Evolutionary conservation across 23 red algal species (phyloP).

Genomic region (Gracilaria domingensis): DNA sequence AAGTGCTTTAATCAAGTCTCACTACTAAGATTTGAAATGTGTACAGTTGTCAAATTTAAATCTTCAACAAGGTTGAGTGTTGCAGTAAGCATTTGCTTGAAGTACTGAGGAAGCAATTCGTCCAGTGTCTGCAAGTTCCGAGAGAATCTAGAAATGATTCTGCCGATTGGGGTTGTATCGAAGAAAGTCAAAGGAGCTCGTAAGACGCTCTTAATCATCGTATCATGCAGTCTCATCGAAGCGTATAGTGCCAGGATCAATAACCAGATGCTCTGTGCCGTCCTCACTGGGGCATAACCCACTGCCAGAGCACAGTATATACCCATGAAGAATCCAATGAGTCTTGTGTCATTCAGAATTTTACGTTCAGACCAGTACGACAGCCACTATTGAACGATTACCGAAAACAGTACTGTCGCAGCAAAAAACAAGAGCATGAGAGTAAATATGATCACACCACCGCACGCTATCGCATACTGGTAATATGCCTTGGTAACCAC

Average conservation of each 20-base stretch:
- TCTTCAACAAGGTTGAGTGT: constrained; percentile 72
- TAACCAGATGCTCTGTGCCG: constrained; percentile 81
- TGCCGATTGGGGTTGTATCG: constrained; percentile 95
- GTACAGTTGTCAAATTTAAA: no score
- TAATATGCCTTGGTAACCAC: constrained; percentile 73
- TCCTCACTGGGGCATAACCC: constrained; percentile 61
- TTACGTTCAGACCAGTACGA: constrained; percentile 81
- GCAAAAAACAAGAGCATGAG: constrained; percentile 70
- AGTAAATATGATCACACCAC: constrained; percentile 65
- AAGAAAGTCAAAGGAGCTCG: constrained; percentile 93
- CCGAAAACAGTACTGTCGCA: constrained; percentile 48
- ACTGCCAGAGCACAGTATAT: constrained; percentile 86
- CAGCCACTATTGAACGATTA: constrained; percentile 93
- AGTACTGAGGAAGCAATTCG: constrained; percentile 82
- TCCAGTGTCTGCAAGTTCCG: constrained; percentile 76
- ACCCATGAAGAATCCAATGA: constrained; percentile 85
- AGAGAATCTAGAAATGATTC: constrained; percentile 93
- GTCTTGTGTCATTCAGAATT: not conserved
- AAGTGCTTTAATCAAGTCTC: no score
- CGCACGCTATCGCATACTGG: constrained; percentile 78
- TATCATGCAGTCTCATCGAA: constrained; percentile 71
- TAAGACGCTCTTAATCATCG: constrained; percentile 76
- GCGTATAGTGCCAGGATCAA: constrained; percentile 74
- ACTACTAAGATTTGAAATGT: no score
- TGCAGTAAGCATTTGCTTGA: constrained; percentile 71